Evolutionary conservation across 257 asterid species (phyloP), one percentile per base, ranked within the genome.

Genomic region (Rehmannia glutinosa): DNA sequence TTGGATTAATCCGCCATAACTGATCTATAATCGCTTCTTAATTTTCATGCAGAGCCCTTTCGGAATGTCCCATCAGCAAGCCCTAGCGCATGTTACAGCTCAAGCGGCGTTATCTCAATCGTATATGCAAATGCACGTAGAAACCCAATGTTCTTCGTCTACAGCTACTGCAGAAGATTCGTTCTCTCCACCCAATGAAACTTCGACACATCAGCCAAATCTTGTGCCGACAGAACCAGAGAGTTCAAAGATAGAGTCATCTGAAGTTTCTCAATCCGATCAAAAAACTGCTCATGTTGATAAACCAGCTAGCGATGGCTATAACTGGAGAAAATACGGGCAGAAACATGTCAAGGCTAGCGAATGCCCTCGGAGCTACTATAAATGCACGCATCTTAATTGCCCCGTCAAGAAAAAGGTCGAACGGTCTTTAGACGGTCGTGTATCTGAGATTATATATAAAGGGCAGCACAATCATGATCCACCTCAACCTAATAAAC

Each of bases 1-100:
- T n/a, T n/a, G n/a, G n/a, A n/a, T n/a, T n/a, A n/a, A n/a, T n/a
- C n/a, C n/a, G 3, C 52, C 52, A 10, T 45, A 43, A 43, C 1
- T 6, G 51, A n/a, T 45, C 24, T 0, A 46, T 16, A 16, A 38
- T 72, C n/a, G 47, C 6, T 27, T 66, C 28, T 60, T 51, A 23
- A 35, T 19, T 64, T 69, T 38, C 24, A 9, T 73, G 77, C 83
- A 94, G 99, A 94, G 99, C 66, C 97, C 99, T 3, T 94, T 94
- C 73, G 99, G 97, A 74, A 91, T 94, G 96, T 94, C 99, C 1
- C 97, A 94, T 75, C 97, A 88, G 81, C 99, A 94, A 47, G 99
- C 96, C 53, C 67, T 91, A 27, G 99, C 98, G 0, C 98, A 94
- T 45, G 99, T 91, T 35, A 94, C 99, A 41, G 99, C 95, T 15